A percentile compares a stretch with the other conserved stretches of the same genome.
Evolutionary conservation across 73 alveolate species (phyloP).

Genomic region (Durusdinium trenchii): DNA sequence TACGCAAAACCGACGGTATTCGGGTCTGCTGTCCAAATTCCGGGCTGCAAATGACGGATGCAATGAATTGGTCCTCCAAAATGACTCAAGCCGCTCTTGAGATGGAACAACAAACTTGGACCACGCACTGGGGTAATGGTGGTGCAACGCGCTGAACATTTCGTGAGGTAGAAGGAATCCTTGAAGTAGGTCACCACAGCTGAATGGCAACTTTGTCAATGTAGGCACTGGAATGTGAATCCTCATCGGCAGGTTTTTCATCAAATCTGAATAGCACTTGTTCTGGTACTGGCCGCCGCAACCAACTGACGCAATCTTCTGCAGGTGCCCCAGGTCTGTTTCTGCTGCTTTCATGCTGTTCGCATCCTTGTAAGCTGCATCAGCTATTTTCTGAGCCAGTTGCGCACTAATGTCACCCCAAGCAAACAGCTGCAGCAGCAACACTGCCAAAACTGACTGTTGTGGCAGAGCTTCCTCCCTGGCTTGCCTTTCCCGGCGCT

Average conservation of each 20-base stretch:
- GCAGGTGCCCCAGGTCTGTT: neutral
- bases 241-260: neutral
- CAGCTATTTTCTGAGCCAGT: neutral
- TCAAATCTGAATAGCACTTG: constrained; percentile 11
- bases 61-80: neutral
- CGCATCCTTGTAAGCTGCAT: neutral
- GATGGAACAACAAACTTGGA: neutral
- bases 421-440: neutral
- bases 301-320: neutral
- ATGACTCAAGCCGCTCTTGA: neutral
- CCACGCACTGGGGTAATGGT: neutral
- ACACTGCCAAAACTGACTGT: neutral
- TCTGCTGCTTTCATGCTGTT: neutral
- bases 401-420: constrained; percentile 33
- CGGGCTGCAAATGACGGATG: neutral
- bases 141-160: neutral
- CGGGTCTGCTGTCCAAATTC: neutral
- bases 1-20: neutral
- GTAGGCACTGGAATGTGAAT: neutral
- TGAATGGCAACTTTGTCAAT: neutral
- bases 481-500: neutral
- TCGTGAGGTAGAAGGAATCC: neutral
- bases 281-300: neutral
- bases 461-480: no score
- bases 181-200: neutral